Base-by-base conservation (phyloP, 2,329 filamentous ascomycete species). In the Spiromastix sp. region DNA sequence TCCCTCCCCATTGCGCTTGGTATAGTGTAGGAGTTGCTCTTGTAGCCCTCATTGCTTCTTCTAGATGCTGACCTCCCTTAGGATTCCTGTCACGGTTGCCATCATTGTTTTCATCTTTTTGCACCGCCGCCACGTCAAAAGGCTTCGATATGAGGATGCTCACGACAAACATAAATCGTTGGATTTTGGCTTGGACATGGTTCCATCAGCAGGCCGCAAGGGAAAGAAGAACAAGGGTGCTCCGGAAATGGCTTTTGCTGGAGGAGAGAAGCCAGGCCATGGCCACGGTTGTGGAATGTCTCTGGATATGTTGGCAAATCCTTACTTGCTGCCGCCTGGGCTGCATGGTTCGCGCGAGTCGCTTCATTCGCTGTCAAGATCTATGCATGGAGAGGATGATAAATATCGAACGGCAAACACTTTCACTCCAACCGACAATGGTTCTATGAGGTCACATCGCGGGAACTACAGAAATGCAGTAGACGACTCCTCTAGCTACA, bases 251-350 rank as follows among this genome's bases (percentile, higher is more conserved):
- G 70, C 66, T 17, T 70, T 84, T 51, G 77, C 77, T 9, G 60
- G 69, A 42, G 24, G 49, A 17, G 61, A 69, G 42, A 66, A 67
- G 45, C 41, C 52, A 26, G 34, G 55, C 17, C 48, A 49, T 30
- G 50, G 54, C 31, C 54, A 56, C 45, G 53, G 49, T 32, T 67
- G 70, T 27, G 72, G 72, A 10, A 47, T 78, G 43, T 79, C 75
- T 11, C 57, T 78, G 49, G 72, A 77, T 42, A 51, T 89, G 72
- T 68, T 87, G 31, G 76, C 74, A 21, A 91, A 79, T 48, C 91
- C 91, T 2, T 98, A 96, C 56, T 72, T 98, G n/a, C 70, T 96
- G n/a, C 87, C 91, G 4, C 83, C 84, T 1, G 78, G 76, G 36
- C 54, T 89, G 13, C 77, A 91, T 27, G 70, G 74, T 51, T 95